These are phyloP conservation scores for Rubia balearica DNA, from an alignment of 305 asterid genomes.

Conservation along the genomic window DNA sequence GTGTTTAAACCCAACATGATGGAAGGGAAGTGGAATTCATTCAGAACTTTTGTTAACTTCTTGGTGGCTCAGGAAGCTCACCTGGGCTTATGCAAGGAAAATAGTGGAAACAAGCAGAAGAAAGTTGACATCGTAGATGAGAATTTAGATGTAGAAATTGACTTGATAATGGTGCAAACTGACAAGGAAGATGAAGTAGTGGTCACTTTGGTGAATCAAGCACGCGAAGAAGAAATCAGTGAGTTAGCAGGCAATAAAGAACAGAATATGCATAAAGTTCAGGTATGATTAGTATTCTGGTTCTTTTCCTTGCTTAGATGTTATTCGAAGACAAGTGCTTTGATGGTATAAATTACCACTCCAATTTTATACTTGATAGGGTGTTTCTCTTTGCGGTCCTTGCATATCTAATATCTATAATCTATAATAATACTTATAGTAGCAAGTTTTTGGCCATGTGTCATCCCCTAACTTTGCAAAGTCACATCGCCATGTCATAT, in stretches of 20 bases:
- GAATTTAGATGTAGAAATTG: background rate
- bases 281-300: background rate
- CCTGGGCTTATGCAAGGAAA: no score
- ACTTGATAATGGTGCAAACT: background rate
- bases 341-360: background rate
- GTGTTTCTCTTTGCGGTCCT: background rate
- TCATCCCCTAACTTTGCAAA: no score
- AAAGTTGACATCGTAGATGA: background rate
- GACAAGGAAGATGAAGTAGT: background rate
- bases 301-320: background rate
- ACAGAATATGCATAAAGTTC: background rate
- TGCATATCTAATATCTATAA: background rate
- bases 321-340: no score
- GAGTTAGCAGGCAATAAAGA: background rate
- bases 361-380: background rate
- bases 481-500: no score
- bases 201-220: background rate
- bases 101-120: no score
- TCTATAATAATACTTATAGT: no score
- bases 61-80: background rate
- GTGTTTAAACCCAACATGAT: no score
- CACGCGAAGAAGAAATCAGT: background rate
- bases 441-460: no score
- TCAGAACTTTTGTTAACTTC: background rate
- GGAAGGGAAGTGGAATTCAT: background rate